Evolutionary conservation across 306 rosid genomes (phyloP).

Genomic region (Begonia peltatifolia): DNA sequence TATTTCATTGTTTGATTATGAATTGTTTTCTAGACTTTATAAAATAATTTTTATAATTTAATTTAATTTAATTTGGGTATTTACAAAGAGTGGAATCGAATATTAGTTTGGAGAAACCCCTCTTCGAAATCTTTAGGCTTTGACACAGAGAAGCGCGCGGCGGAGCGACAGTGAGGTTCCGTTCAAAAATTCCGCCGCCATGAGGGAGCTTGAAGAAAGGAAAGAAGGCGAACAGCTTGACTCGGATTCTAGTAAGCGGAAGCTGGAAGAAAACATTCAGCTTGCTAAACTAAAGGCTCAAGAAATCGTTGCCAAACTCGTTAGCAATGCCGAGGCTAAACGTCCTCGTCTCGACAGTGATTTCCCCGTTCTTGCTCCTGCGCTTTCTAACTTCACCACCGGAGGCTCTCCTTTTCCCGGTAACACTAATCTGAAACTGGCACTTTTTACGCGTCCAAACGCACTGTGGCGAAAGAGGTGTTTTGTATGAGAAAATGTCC

Average conservation of each 20-base stretch:
- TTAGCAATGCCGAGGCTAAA: conserved; percentile 34
- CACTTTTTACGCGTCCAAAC: background rate
- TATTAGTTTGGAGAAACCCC: too few species aligned
- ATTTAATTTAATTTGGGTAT: too few species aligned
- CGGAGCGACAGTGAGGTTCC: conserved; percentile 1
- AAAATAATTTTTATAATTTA: too few species aligned
- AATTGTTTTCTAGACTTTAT: too few species aligned
- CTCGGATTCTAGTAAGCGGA: conserved; percentile 23
- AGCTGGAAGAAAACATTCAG: conserved; percentile 29
- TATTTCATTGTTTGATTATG: too few species aligned
- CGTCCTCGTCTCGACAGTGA: conserved; percentile 25
- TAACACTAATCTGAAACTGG: background rate
- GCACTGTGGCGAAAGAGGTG: too few species aligned
- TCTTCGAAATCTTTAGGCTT: background rate
- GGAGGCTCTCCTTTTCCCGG: conserved; percentile 18
- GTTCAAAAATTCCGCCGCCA: conserved; percentile 12
- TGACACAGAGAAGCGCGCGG: background rate
- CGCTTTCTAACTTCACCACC: conserved; percentile 3
- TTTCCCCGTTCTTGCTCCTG: conserved; percentile 10
- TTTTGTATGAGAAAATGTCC: too few species aligned
- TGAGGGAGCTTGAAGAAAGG: conserved; percentile 18
- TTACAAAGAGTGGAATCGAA: too few species aligned
- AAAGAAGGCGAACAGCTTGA: conserved; percentile 3
- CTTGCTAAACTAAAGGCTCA: conserved; percentile 37
- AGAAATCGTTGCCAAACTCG: conserved; percentile 33